Evolutionary conservation across 257 asterid genomes (phyloP), one percentile per base, ranked within the genome.

Genomic region (Schizonepeta tenuifolia): DNA sequence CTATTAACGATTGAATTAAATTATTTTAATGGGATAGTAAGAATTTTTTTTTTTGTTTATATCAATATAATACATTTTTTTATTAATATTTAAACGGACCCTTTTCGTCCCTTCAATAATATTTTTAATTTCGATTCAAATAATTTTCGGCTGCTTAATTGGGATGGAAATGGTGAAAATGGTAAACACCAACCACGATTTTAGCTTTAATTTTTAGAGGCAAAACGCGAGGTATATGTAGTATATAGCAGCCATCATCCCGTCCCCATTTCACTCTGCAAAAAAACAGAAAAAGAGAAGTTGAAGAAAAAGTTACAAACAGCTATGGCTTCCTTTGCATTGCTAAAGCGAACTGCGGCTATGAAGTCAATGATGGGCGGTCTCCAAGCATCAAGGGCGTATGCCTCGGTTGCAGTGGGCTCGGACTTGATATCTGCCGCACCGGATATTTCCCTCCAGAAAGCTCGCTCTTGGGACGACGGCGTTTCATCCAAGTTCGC

Each of bases 401-500:
- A 80, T 65, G 98, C 97, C 7, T 87, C 99, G 73, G 76, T 86
- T 69, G 94, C 93, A 24, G 96, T 80, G 72, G 99, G 99, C 5
- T 68, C 91, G 24, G 93, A 91, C 69, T 77, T 89, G 80, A 74
- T 92, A 21, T 85, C 88, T 5, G 84, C 89, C 65, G 93, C 93
- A 7, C 85, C 96, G 12, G 88, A 83, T 78, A 86, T 86, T 51
- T 81, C 97, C 63, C 93, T 94, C 70, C 97, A 89, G 84, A 88
- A 81, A 73, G 97, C 99, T 72, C 92, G 97, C 67, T 67, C 96
- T 13, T 94, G 99, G 99, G 97, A 94, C 69, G 97, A 91, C 38
- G 97, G 99, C 53, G 95, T 89, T 69, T 88, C 97, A 20, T 91
- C 97, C 75, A 88, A 94, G 53, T 94, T 94, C 76, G 78, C 97